These are phyloP conservation scores for Neurospora sp. DNA, from an alignment of 495 filamentous ascomycete species.

Conservation along the genomic window DNA sequence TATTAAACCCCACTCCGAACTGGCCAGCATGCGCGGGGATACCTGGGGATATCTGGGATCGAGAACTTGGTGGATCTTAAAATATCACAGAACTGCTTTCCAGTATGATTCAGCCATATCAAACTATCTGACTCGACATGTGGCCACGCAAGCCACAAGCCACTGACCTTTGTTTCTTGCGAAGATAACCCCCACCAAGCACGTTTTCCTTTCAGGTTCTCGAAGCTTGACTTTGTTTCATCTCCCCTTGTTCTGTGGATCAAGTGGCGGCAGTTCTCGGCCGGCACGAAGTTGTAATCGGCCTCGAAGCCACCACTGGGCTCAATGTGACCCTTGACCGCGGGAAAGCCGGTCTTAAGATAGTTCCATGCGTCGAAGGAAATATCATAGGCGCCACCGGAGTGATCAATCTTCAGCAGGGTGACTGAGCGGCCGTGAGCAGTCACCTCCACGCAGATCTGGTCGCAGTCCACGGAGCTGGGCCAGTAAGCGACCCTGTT, in stretches of 20 bases:
- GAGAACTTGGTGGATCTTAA: background rate
- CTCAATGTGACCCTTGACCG: constrained; percentile 8
- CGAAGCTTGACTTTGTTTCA: background rate
- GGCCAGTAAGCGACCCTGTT: constrained; percentile 36
- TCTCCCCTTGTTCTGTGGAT: constrained; percentile 12
- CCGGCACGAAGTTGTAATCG: constrained; percentile 24
- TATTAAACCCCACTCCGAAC: background rate
- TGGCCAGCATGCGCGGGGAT: background rate
- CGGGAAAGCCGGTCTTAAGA: constrained; percentile 27
- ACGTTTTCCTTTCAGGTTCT: background rate
- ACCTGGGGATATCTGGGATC: background rate
- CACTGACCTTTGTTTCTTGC: background rate
- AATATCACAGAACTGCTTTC: background rate
- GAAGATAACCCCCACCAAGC: background rate
- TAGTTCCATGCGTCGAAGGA: constrained; percentile 36
- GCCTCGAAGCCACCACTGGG: constrained; percentile 26
- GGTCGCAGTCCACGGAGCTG: constrained; percentile 29
- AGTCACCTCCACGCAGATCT: constrained; percentile 30
- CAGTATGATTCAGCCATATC: background rate
- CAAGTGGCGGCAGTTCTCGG: constrained; percentile 20
- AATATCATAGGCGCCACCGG: constrained; percentile 31
- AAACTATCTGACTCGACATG: background rate
- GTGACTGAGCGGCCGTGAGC: constrained; percentile 27
- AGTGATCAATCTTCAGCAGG: constrained; percentile 32
- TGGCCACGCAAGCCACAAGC: background rate